phyloP scores from a whole-genome alignment of 2,329 filamentous ascomycete genomes.

The Fusarium lyarnte region DNA sequence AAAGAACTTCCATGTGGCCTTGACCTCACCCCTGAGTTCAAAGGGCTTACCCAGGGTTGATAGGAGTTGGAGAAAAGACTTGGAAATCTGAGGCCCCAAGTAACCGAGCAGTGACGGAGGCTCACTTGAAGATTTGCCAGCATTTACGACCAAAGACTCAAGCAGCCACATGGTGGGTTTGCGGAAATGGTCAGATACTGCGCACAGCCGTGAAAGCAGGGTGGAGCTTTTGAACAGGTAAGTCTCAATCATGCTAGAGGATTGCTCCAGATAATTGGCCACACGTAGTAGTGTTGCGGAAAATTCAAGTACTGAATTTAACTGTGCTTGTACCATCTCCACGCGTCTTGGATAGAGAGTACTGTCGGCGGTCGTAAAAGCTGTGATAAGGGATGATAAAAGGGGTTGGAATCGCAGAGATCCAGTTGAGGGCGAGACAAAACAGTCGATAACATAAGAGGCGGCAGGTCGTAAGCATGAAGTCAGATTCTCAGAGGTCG shows the following conservation, averaged over 20 bases:
- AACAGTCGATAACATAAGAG: conserved; percentile 78
- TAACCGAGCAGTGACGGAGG: conserved; percentile 95
- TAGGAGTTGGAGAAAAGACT: conserved; percentile 82
- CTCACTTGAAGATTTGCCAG: conserved; percentile 73
- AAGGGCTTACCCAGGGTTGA: conserved; percentile 81
- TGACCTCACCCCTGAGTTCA: conserved; percentile 69
- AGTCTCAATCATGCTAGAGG: conserved; percentile 74
- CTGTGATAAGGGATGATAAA: conserved; percentile 70
- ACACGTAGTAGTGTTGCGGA: conserved; percentile 76
- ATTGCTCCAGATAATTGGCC: conserved; percentile 69
- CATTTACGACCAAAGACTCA: conserved; percentile 76
- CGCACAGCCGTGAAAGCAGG: conserved; percentile 79
- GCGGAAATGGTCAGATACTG: conserved; percentile 72
- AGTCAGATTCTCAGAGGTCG: conserved; percentile 58
- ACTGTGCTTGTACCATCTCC: conserved; percentile 68
- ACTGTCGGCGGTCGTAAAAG: conserved; percentile 61
- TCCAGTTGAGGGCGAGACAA: conserved; percentile 75
- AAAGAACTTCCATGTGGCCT: conserved; percentile 84
- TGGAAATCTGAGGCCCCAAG: conserved; percentile 82
- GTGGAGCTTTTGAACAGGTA: conserved; percentile 85
- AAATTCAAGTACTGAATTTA: conserved; percentile 71
- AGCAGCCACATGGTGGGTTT: conserved; percentile 74
- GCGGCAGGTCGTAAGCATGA: conserved; percentile 77
- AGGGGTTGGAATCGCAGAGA: conserved; percentile 82
- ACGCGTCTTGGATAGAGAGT: conserved; percentile 68